Conservation (phyloP, 1,139 yeast species). For the Geotrichum candidum region DNA sequence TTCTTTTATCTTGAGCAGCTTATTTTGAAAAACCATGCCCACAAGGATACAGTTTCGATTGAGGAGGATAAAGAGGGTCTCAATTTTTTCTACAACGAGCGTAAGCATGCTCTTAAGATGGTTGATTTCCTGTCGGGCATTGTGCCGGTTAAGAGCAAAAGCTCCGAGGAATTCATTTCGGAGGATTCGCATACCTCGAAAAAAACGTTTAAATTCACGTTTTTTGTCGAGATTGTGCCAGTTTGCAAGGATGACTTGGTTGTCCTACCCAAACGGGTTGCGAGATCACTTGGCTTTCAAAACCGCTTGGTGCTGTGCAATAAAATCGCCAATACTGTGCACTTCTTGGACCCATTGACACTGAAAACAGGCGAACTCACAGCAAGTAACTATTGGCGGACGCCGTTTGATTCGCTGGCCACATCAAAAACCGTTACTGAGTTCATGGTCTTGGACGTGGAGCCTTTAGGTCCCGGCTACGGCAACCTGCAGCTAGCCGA, state of each 20-base stretch:
- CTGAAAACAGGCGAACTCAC: constrained; percentile 72
- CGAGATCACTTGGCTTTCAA: constrained; percentile 68
- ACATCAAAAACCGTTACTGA: constrained; percentile 74
- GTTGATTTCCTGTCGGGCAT: constrained; percentile 80
- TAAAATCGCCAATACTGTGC: constrained; percentile 73
- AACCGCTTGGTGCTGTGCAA: constrained; percentile 59
- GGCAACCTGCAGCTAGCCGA: constrained; percentile 86
- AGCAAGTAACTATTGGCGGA: constrained; percentile 72
- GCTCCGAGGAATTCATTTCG: constrained; percentile 85
- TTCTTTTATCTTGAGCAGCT: constrained; percentile 92
- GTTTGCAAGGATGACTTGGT: constrained; percentile 95
- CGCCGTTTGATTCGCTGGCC: constrained; percentile 69
- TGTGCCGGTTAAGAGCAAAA: constrained; percentile 74
- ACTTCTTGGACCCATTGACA: constrained; percentile 75
- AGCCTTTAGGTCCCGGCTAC: constrained; percentile 64
- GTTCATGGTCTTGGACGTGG: constrained; percentile 87
- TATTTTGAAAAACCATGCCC: constrained; percentile 88
- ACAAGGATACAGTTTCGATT: constrained; percentile 85
- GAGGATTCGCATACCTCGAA: constrained; percentile 88
- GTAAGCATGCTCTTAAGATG: constrained; percentile 91
- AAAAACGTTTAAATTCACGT: constrained; percentile 82
- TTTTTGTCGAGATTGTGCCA: constrained; percentile 90
- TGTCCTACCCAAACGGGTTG: constrained; percentile 80
- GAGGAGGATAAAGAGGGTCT: constrained; percentile 91
- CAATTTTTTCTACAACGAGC: constrained; percentile 84